phyloP scores from a whole-genome alignment of 352 stramenopile species.

The Phytophthora foliorum region DNA sequence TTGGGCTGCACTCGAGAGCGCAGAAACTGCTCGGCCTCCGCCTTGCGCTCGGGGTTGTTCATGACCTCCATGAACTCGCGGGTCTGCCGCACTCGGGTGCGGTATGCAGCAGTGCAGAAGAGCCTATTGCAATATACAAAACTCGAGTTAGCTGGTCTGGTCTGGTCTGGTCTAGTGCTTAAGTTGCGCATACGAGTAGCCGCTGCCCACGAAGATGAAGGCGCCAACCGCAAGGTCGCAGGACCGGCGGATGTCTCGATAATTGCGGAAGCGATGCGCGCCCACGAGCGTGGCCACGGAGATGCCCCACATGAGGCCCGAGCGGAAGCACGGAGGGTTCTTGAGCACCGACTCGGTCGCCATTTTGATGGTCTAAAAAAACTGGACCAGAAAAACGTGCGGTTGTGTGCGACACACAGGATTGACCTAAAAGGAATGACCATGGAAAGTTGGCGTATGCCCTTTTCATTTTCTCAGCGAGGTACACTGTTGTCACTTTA shows the following conservation, averaged over 20 bases:
- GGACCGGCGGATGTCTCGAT: no score
- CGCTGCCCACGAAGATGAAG: conserved; percentile 65
- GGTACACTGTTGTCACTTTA: no score
- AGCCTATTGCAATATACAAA: conserved; percentile 40
- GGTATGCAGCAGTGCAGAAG: conserved; percentile 68
- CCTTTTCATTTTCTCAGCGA: no score
- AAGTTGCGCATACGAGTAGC: conserved; percentile 57
- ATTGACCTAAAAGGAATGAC: no score
- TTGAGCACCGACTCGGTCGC: conserved; percentile 54
- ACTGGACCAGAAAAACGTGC: no score
- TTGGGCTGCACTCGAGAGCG: conserved; percentile 63
- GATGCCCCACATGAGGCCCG: conserved; percentile 84
- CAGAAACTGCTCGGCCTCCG: conserved; percentile 82
- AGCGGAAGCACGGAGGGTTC: conserved; percentile 86
- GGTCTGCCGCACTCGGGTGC: conserved; percentile 62
- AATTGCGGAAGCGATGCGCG: conserved; percentile 75
- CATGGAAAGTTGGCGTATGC: no score
- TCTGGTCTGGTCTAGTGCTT: background rate
- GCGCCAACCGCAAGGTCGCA: conserved; percentile 74
- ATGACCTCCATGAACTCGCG: conserved; percentile 87
- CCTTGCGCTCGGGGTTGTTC: conserved; percentile 80
- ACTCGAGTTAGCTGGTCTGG: background rate
- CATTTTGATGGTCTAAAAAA: no score
- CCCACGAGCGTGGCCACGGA: conserved; percentile 65
- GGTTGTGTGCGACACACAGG: no score